phyloP scores from a whole-genome alignment of 306 rosid genomes.

The Astragalus membranaceus region DNA sequence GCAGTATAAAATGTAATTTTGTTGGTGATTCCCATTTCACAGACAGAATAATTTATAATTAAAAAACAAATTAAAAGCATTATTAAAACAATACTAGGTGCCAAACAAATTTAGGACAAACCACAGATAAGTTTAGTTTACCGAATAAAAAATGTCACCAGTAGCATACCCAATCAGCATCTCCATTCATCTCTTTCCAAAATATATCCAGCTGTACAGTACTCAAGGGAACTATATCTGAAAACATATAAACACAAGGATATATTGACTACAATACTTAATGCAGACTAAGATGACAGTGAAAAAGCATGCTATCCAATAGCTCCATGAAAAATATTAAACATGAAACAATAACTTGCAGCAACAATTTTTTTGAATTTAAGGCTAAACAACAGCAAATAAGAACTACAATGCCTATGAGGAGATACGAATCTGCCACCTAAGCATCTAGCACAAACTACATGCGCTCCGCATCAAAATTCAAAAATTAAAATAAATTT shows the following conservation, averaged over 20 bases:
- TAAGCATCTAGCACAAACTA: background rate
- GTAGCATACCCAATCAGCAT: conserved; percentile 92
- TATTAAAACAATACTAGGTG: background rate
- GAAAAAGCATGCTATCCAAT: background rate
- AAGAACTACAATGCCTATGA: background rate
- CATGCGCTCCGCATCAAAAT: background rate
- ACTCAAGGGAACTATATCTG: conserved; percentile 72
- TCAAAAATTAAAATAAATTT: background rate
- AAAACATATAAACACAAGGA: conserved; percentile 27
- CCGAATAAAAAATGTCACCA: conserved; percentile 37
- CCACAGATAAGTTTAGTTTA: conserved; percentile 34
- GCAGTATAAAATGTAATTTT: background rate
- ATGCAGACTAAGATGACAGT: background rate
- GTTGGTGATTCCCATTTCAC: background rate
- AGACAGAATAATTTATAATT: background rate
- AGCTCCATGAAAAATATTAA: background rate
- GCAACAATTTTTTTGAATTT: background rate
- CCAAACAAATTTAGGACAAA: conserved; percentile 26
- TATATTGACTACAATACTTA: conserved; percentile 11
- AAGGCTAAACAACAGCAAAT: background rate
- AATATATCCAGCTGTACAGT: conserved; percentile 76
- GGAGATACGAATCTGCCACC: background rate
- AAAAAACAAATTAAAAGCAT: conserved; percentile 5
- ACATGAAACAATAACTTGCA: background rate
- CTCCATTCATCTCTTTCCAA: conserved; percentile 92